These are phyloP conservation scores for Colletotrichum echinochloae DNA, from an alignment of 2,329 filamentous ascomycete species.

Conservation along the genomic window DNA sequence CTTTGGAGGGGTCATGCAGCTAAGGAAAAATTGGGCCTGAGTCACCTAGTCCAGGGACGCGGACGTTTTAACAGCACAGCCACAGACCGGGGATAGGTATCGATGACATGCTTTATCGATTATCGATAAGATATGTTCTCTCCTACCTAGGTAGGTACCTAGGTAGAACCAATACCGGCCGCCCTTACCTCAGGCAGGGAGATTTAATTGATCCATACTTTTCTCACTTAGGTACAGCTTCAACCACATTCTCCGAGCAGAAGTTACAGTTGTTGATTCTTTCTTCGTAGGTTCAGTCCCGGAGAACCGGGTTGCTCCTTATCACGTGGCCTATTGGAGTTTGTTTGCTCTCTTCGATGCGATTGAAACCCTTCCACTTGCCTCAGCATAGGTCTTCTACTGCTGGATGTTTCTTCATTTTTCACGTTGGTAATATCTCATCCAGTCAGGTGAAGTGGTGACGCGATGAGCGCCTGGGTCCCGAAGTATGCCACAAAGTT, in stretches of 20 bases:
- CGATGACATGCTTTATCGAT: slow-evolving; percentile 12
- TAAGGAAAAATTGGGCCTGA: slow-evolving; percentile 35
- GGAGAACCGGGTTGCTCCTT: neutral
- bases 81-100: slow-evolving; percentile 1
- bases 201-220: neutral
- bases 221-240: too few relatives aligned
- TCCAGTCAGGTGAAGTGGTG: slow-evolving; percentile 1
- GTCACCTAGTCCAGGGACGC: slow-evolving; percentile 8
- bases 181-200: slow-evolving; percentile 8
- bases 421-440: neutral
- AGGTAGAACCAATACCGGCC: too few relatives aligned
- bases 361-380: neutral
- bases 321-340: neutral
- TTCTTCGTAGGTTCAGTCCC: neutral
- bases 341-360: neutral
- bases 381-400: neutral
- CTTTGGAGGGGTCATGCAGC: slow-evolving; percentile 33
- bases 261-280: neutral
- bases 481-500: neutral
- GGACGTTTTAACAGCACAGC: slow-evolving; percentile 1
- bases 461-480: slow-evolving; percentile 19
- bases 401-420: neutral
- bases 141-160: too few relatives aligned
- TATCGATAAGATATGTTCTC: slow-evolving; percentile 22
- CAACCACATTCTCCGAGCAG: slow-evolving; percentile 7